Evolutionary conservation across 2,329 filamentous ascomycete species (phyloP), one percentile per base, ranked within the genome.

Genomic region (Epicoccum sorghinum): DNA sequence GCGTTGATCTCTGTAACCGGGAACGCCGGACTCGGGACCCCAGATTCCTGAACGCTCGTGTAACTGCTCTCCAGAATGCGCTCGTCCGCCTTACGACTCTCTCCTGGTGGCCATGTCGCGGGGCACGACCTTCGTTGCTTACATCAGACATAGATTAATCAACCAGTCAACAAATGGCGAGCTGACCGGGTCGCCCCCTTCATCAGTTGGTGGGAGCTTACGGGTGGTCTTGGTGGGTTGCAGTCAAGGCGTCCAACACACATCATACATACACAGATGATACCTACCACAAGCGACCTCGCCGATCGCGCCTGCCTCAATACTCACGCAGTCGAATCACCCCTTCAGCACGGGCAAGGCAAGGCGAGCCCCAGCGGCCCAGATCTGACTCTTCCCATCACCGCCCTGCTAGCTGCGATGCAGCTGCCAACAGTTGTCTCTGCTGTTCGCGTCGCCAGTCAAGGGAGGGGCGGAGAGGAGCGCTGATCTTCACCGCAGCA

Each of bases 401-500:
- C 13, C 32, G 13, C 9, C 30, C 22, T 25, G 33, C 52, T 45
- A 41, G 25, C 38, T 24, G 13, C 30, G 7, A 55, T 38, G 37
- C 24, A 46, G 45, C 40, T 7, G n/a, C n/a, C 41, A 29, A 12
- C 12, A 23, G 22, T 36, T 6, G 30, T 36, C 22, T 37, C 37
- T 32, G 52, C 46, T 55, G 41, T 50, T 55, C 41, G 40, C 46
- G 46, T 40, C 41, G 45, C 36, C 18, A 25, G 30, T 30, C 13
- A 46, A 46, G 46, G 41, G 35, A 45, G 44, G 27, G 29, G 29
- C 41, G 36, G 41, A 9, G 29, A 12, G 25, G 14, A 29, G 18
- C 25, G 43, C 42, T 52, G 59, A 59, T 59, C 55, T 51, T 60
- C 50, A 44, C 58, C 60, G 55, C 54, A 47, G 55, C 57, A 52